A percentile compares a stretch with the other conserved stretches of the same genome.
Conservation (phyloP, 2,329 filamentous ascomycete species). For the Talaromyces sp. region DNA sequence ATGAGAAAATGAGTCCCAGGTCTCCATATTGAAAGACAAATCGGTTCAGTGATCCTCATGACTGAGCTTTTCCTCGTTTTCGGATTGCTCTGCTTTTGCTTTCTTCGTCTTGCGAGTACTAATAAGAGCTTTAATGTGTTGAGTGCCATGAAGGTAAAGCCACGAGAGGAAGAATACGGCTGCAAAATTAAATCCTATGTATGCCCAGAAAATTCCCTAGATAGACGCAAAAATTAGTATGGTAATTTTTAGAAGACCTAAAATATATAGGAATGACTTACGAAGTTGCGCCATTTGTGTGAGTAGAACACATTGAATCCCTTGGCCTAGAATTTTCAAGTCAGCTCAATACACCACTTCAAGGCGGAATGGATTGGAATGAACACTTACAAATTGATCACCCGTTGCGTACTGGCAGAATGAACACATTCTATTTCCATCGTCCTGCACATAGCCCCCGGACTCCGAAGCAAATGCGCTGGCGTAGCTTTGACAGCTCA, state of each 20-base stretch:
- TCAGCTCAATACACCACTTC: background rate
- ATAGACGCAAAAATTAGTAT: background rate
- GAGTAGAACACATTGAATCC: constrained; percentile 56
- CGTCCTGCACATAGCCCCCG: constrained; percentile 57
- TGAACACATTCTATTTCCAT: constrained; percentile 53
- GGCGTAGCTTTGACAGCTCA: constrained; percentile 57
- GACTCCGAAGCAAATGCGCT: constrained; percentile 46
- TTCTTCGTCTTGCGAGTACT: constrained; percentile 21
- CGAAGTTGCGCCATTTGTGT: constrained; percentile 61
- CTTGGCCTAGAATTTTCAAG: constrained; percentile 17
- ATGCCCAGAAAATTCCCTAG: constrained; percentile 57
- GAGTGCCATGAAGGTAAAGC: constrained; percentile 45
- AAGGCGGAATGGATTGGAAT: background rate
- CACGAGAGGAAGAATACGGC: constrained; percentile 49
- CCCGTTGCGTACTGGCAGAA: constrained; percentile 60
- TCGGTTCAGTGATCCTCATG: background rate
- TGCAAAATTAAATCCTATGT: constrained; percentile 59
- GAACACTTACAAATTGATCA: constrained; percentile 50
- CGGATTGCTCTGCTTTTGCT: background rate
- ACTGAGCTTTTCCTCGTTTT: background rate
- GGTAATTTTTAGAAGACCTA: background rate
- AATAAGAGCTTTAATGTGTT: constrained; percentile 20
- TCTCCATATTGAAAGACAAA: background rate
- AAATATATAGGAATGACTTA: constrained; percentile 17
- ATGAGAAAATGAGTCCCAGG: background rate